A percentile compares a stretch with the other conserved stretches of the same genome.
These are phyloP conservation scores for Phytopythium oedochilum DNA, from an alignment of 352 stramenopile genomes.

Conservation along the genomic window DNA sequence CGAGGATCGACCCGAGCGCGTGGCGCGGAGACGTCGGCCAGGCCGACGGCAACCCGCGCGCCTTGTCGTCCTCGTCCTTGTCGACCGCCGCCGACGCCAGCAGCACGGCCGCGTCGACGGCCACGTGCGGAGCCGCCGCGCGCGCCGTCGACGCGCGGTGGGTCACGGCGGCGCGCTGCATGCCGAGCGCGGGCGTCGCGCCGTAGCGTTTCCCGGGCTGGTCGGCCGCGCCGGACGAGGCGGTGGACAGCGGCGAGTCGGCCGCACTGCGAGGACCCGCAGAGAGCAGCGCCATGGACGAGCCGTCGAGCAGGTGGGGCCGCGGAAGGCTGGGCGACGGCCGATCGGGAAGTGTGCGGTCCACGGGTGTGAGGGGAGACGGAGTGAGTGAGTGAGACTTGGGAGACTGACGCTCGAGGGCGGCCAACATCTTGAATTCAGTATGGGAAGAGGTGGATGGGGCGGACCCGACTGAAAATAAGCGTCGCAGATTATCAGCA, in stretches of 20 bases:
- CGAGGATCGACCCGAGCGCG: constrained; percentile 30
- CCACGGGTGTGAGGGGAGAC: no score
- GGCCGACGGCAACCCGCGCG: constrained; percentile 10
- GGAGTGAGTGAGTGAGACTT: no score
- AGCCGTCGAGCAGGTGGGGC: no score
- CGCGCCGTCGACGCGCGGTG: constrained; percentile 18
- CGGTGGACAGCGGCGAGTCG: not conserved
- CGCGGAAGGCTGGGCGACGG: no score
- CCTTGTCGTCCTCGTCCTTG: constrained; percentile 5
- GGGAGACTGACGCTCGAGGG: no score
- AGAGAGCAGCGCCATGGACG: constrained; percentile 9
- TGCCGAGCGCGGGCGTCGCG: constrained; percentile 11
- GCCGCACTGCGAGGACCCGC: no score
- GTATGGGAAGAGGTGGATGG: no score
- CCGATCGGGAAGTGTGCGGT: no score
- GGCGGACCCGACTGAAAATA: no score
- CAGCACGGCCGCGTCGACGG: constrained; percentile 31
- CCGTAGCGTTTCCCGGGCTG: constrained; percentile 14
- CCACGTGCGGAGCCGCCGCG: constrained; percentile 27
- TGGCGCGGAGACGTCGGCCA: constrained; percentile 5
- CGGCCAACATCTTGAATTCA: no score
- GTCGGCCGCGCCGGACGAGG: not conserved
- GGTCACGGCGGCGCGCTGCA: constrained; percentile 9
- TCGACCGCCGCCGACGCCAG: not conserved
- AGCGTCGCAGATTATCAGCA: no score